These are phyloP conservation scores for Collybiopsis luxurians DNA, from an alignment of 768 basidiomycete genomes.

Conservation along the genomic window DNA sequence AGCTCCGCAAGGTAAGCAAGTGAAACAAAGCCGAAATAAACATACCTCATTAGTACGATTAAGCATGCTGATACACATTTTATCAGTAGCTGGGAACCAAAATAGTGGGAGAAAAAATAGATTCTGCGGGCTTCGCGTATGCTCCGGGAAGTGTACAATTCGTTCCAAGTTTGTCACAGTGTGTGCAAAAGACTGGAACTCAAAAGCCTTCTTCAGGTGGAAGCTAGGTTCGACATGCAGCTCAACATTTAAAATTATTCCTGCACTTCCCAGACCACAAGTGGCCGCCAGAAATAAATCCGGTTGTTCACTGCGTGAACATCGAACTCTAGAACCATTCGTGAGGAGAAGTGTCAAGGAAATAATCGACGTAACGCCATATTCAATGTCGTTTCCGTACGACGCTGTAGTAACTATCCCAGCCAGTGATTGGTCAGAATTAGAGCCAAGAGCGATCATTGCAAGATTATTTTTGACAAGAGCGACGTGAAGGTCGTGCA, in stretches of 20 bases:
- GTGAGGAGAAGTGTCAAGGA: constrained; percentile 76
- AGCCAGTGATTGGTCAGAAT: constrained; percentile 93
- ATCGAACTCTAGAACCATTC: constrained; percentile 64
- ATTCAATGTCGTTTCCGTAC: constrained; percentile 85
- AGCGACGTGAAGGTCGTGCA: constrained; percentile 67
- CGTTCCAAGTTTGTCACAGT: constrained; percentile 54
- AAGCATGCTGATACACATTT: constrained; percentile 67
- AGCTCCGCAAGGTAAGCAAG: too few species aligned
- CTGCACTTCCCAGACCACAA: constrained; percentile 89
- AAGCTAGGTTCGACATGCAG: constrained; percentile 83
- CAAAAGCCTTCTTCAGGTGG: constrained; percentile 70
- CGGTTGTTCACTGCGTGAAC: constrained; percentile 57
- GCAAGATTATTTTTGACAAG: constrained; percentile 72
- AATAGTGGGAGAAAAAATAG: too few species aligned
- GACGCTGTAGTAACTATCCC: constrained; percentile 94
- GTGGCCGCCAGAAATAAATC: constrained; percentile 89
- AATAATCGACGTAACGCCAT: constrained; percentile 75
- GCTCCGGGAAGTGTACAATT: constrained; percentile 66
- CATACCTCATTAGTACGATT: constrained; percentile 70
- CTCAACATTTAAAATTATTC: constrained; percentile 77
- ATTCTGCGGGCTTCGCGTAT: too few species aligned
- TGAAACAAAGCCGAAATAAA: too few species aligned
- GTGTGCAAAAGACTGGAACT: constrained; percentile 59
- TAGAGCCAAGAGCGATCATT: constrained; percentile 91
- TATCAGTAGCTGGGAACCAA: constrained; percentile 88